Base-by-base conservation (phyloP, 2,329 filamentous ascomycete genomes). In the Stylonectria norvegica region DNA sequence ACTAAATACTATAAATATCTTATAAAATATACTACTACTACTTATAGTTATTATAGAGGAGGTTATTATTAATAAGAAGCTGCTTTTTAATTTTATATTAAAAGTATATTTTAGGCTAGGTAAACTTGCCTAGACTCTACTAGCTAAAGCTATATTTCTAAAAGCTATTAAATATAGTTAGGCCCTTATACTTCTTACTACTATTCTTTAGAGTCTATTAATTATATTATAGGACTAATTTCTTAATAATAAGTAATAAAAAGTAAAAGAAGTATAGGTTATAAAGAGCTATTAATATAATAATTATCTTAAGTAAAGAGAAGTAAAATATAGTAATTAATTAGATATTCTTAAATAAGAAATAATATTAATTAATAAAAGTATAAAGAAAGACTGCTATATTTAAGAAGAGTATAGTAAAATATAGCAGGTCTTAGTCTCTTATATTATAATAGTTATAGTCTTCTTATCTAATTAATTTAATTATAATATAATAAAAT, bases 281-380 rank as follows among this genome's bases (percentile, higher is more conserved):
- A 32, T 32, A 18, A 32, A 32, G 9, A 16, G 5, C 10, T 15
- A 18, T 11, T 32, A 20, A 10, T 29, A 29, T 30, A 19, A 5
- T 10, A 35, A 31, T n/a, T 28, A 20, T 34, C 37, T 28, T 23
- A 34, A 15, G 33, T 18, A 20, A 31, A 27, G n/a, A 32, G 17
- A 30, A 17, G 12, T 39, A 28, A 19, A 5, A 43, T 17, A 20
- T 23, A 34, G 15, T 22, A 18, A 8, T 18, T 17, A 34, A 34
- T 20, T 34, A 34, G 34, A 28, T 32, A 35, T 37, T 20, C 20
- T 25, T 28, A 25, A 32, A n/a, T 31, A 31, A 14, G 5, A 27
- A 20, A 35, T 30, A 25, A 25, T 25, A 25, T 25, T 25, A 25
- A 25, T 25, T 25, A 25, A 30, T 30, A 30, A 6, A 16, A 15